Base-by-base conservation (phyloP, 192 early-diverging fungal genomes). In the Chytriomyces sp. region DNA sequence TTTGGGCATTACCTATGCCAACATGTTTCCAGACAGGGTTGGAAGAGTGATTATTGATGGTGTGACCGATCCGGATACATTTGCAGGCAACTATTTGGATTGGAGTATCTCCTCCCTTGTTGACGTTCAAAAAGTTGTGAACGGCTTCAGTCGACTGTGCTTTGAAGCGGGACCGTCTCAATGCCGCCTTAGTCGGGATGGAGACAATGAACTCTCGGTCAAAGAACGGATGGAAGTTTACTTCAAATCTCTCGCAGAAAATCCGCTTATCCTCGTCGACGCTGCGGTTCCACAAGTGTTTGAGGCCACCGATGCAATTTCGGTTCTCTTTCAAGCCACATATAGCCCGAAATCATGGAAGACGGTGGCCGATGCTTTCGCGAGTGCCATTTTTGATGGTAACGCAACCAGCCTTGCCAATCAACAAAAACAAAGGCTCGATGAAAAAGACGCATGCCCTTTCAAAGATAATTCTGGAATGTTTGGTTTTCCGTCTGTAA, bases 11-110 rank as follows among this genome's bases (percentile, higher is more conserved):
- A 83, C 82, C 5, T 85, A 82, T 65, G 76, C 77, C 48, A 87
- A 87, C 77, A 87, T 87, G 86, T 87, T 85, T 61, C 86, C 86
- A 28, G 72, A 87, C n/a, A 64, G 61, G 45, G 80, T 83, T 9
- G 83, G 82, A 11, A 77, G 79, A 44, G 66, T 87, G 10, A 72
- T 87, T 26, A 67, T 87, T 26, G 86, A 87, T 59, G 86, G 86
- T 43, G 80, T 85, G 1, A 79, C 73, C 0, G 76, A 82, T 63
- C 77, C 83, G 13, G 48, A 10, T 45, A 67, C 72, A 23, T 82
- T 67, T 64, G 49, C 71, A n/a, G 71, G 72, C n/a, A 48, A 47
- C 9, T 35, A 47, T 10, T n/a, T 79, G 45, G 61, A 75, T 35
- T 62, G 61, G 61, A n/a, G 10, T 7, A 0, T 64, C 1, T 10